These are phyloP conservation scores for Ligustrum vulgare DNA, from an alignment of 257 asterid genomes.

Conservation along the genomic window DNA sequence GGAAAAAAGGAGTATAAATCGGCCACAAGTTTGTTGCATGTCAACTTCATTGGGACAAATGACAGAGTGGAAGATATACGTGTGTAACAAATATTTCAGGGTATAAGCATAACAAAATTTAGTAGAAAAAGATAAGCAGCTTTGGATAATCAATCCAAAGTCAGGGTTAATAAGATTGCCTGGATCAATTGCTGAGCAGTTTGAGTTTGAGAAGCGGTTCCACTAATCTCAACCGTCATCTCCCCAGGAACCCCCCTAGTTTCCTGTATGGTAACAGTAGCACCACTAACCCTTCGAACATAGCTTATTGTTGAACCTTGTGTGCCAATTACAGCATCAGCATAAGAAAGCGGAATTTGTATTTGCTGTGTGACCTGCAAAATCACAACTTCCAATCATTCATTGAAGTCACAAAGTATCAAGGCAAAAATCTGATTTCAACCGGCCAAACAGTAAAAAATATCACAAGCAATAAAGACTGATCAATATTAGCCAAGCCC, in stretches of 20 bases:
- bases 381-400: conserved; percentile 20
- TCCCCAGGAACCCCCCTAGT: conserved; percentile 89
- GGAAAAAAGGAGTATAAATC: neutral
- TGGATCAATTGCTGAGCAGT: conserved; percentile 94
- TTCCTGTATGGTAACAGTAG: conserved; percentile 95
- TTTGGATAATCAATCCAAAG: neutral
- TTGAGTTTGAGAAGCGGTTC: conserved; percentile 93
- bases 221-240: conserved; percentile 96
- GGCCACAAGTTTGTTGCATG: neutral
- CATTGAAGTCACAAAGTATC: conserved; percentile 14
- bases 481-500: neutral
- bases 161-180: conserved; percentile 38
- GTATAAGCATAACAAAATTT: neutral
- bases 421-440: neutral
- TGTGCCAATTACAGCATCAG: conserved; percentile 95
- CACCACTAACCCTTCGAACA: conserved; percentile 89
- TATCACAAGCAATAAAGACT: conserved; percentile 1
- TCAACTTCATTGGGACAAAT: neutral
- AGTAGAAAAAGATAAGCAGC: neutral
- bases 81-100: neutral
- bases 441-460: neutral
- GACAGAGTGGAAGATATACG: neutral
- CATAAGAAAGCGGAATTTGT: conserved; percentile 86
- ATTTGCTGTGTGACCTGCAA: conserved; percentile 77
- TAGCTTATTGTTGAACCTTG: conserved; percentile 92